A percentile compares a stretch with the other conserved stretches of the same genome.
Evolutionary conservation across 306 rosid genomes (phyloP).

Genomic region (Fragaria nilgerrensis): DNA sequence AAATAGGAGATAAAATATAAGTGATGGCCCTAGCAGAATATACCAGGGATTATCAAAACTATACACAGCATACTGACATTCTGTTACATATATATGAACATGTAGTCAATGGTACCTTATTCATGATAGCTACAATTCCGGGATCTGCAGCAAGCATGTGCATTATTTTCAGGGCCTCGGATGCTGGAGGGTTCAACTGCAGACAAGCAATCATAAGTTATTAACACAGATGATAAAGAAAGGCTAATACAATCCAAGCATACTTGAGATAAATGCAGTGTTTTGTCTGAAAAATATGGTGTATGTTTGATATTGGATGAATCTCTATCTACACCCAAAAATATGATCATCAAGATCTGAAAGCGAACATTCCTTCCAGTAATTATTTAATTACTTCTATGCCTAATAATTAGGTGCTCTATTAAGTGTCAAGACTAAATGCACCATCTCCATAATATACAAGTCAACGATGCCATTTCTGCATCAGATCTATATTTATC

Average conservation of each 20-base stretch:
- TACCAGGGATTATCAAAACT: neutral
- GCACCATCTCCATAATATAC: neutral
- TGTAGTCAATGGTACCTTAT: conserved; percentile 50
- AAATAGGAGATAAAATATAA: conserved; percentile 32
- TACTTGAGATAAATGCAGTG: neutral
- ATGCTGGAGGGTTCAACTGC: conserved; percentile 82
- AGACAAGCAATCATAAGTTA: conserved; percentile 30
- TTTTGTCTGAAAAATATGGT: conserved; percentile 8
- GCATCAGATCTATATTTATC: neutral
- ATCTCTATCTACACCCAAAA: neutral
- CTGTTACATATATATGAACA: conserved; percentile 7
- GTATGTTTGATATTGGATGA: neutral
- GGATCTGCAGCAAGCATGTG: conserved; percentile 96
- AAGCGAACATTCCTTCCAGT: neutral
- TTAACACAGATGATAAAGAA: neutral
- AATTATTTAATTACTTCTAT: neutral
- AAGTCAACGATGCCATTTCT: neutral
- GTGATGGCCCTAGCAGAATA: neutral
- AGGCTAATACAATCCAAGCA: neutral
- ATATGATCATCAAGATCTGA: neutral
- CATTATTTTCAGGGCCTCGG: conserved; percentile 91
- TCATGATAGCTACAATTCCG: conserved; percentile 91
- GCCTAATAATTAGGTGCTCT: neutral
- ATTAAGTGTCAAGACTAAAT: neutral
- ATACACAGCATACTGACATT: conserved; percentile 21